Base-by-base conservation (phyloP, 2,329 filamentous ascomycete genomes). In the Trichoderma sp. region DNA sequence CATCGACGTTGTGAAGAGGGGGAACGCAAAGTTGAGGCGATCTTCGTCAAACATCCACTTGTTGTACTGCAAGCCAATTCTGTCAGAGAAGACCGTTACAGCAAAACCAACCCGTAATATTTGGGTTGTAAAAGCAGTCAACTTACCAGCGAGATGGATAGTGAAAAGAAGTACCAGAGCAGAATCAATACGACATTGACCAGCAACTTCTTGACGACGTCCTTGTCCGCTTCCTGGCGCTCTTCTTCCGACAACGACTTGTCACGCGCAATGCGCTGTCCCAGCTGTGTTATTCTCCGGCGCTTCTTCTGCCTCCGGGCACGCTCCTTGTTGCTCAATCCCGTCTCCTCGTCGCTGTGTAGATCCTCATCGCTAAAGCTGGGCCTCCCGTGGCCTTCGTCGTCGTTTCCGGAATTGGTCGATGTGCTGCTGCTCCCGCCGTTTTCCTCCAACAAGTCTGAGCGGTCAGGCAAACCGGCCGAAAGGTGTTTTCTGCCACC, bases 11-110 rank as follows among this genome's bases (percentile, higher is more conserved):
- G 95, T 97, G 82, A 98, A 98, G 64, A 99, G 88, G 51, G 96
- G 96, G 78, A 96, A 98, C 66, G 93, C 91, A 80, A 99, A 99
- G 82, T 98, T 92, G 76, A 97, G 89, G 75, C 92, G 90, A 76
- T 92, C 88, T 73, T 91, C 88, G 78, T 93, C 93, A 83, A 99
- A 98, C 95, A 99, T 98, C 96, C 96, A 98, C 84, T 98, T 98
- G 87, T 99, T 99, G 86, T 98, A 99, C 92, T 96, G 75, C 26
- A 26, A 65, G 14, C n/a, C 18, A 24, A 9, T 30, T 36, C 62
- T 58, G 77, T 79, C 69, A 80, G 71, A 60, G 8, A 18, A 6
- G 24, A 15, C 39, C 11, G 1, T 28, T 0, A 47, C 24, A 24
- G 14, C 11, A 21, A 39, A 8, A 32, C 15, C 15, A n/a, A n/a